Base-by-base conservation (phyloP, 257 asterid genomes). In the Nicotiana attenuata region DNA sequence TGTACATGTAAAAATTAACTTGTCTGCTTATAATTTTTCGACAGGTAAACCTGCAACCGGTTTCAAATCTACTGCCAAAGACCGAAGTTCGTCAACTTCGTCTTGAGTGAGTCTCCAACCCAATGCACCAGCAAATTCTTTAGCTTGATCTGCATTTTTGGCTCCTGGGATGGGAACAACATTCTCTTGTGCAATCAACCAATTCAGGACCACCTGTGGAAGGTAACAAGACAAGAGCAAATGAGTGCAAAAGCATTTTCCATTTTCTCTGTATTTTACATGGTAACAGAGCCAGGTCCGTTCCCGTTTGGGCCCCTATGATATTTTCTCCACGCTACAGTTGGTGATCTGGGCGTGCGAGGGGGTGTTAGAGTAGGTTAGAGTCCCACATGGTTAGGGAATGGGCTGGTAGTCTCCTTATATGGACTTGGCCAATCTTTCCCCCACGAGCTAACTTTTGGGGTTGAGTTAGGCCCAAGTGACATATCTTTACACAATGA, bases 141-240 rank as follows among this genome's bases (percentile, higher is more conserved):
- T 78, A 4, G 97, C 97, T 86, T 92, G 98, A 85, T 91, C 97
- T 10, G 88, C 93, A 45, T 90, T 91, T 86, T 85, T 88, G 33
- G 99, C 97, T 31, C 97, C 97, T 0, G 97, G 99, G 20, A 91
- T 94, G 0, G 98, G 96, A 22, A 93, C 92, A 5, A 95, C 93
- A 50, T 94, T 95, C 24, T 80, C 95, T 86, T 95, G 98, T 29
- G 94, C 93, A 19, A 95, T 88, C 82, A 92, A 84, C 99, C 98
- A 95, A 87, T 95, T 95, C 16, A 93, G 91, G 83, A 92, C 98
- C 41, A 95, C 99, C 97, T 92, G 67, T 35, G 35, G 55, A 59
- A 65, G 35, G 56, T 53, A 81, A 81, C 69, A 81, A 24, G 20
- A 38, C 77, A 8, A 19, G 41, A 24, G 22, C 19, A 35, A 14